A percentile compares a stretch with the other conserved stretches of the same genome.
Conservation (phyloP, 768 basidiomycete genomes). For the Psilocybe cyanescens region DNA sequence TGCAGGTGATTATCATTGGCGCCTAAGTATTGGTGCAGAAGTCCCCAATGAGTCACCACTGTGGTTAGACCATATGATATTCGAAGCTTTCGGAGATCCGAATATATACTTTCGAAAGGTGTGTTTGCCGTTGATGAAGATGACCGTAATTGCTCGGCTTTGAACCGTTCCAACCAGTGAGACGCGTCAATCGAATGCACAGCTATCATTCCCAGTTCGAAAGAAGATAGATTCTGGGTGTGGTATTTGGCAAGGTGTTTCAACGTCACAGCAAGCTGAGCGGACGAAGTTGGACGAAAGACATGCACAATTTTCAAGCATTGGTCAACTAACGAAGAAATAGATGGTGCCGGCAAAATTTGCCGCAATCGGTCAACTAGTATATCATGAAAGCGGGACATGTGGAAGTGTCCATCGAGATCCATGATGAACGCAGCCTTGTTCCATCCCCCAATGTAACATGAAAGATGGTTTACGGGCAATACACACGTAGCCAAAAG, state of each 20-base stretch:
- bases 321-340: conserved; percentile 19
- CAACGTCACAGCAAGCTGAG: conserved; percentile 73
- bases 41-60: conserved; percentile 67
- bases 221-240: conserved; percentile 44
- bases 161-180: conserved; percentile 78
- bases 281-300: conserved; percentile 68
- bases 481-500: conserved; percentile 62
- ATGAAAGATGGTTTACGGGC: conserved; percentile 38
- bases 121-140: conserved; percentile 8
- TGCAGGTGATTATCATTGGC: neutral
- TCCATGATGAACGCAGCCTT: conserved; percentile 74
- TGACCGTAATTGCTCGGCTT: conserved; percentile 53
- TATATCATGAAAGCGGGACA: conserved; percentile 55
- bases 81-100: conserved; percentile 52
- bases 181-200: conserved; percentile 80
- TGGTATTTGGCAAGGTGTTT: conserved; percentile 60
- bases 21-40: conserved; percentile 24
- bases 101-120: conserved; percentile 46
- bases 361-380: conserved; percentile 49
- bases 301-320: conserved; percentile 64
- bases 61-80: conserved; percentile 52
- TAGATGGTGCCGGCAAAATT: conserved; percentile 27
- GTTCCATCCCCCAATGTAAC: conserved; percentile 58
- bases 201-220: conserved; percentile 66
- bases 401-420: conserved; percentile 67